Conservation (phyloP, 2,329 filamentous ascomycete species). For the Alternaria arborescens region DNA sequence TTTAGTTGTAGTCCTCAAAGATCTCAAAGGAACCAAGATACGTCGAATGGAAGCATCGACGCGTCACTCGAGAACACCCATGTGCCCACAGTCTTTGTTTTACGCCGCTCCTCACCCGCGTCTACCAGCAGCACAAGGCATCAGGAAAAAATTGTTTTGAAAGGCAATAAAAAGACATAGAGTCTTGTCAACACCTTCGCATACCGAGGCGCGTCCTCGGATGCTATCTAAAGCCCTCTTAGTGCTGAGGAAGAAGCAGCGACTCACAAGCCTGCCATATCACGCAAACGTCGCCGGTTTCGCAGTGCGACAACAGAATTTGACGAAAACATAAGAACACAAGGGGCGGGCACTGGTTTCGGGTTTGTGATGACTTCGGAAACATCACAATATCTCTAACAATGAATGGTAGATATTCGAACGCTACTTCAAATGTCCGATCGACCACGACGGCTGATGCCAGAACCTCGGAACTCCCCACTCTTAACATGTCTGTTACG, state of each 20-base stretch:
- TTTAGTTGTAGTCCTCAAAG: too few species aligned
- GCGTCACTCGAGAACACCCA: neutral
- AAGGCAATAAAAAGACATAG: neutral
- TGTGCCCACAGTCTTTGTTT: neutral
- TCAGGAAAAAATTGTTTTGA: neutral
- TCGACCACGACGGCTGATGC: slow-evolving; percentile 6
- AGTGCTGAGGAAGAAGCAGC: too few species aligned
- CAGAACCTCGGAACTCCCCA: neutral
- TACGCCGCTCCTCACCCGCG: neutral
- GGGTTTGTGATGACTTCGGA: neutral
- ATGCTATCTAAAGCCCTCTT: neutral
- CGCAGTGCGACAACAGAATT: neutral
- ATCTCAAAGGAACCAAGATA: neutral
- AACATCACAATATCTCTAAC: neutral
- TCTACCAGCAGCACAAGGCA: neutral
- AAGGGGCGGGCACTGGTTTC: neutral
- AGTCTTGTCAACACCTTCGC: neutral
- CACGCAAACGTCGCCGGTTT: neutral
- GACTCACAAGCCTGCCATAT: neutral
- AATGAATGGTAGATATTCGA: neutral
- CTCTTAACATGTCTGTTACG: neutral
- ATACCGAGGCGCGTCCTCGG: neutral
- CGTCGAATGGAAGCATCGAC: neutral
- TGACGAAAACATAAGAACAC: neutral
- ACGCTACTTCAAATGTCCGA: neutral